Base-by-base conservation (phyloP, 257 asterid genomes). In the Schizonepeta tenuifolia region DNA sequence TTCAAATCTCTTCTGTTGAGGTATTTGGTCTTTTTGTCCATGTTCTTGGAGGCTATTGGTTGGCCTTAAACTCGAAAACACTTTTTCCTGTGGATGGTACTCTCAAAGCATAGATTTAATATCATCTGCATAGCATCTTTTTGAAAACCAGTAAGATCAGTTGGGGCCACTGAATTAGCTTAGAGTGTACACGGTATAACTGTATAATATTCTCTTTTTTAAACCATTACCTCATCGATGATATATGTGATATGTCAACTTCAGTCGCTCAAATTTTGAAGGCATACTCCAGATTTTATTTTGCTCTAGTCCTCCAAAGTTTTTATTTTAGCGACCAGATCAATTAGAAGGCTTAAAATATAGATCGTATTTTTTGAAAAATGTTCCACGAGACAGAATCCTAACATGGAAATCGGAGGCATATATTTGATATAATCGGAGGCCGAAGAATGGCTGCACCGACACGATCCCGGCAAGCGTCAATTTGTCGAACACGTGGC, bases 161-260 rank as follows among this genome's bases (percentile, higher is more conserved):
- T 60, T 53, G 44, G 38, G 69, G 72, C 51, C 31, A 6, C 3
- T 44, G 40, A 5, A 26, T 20, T 61, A 24, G 7, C 65, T 51
- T n/a, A 15, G 60, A 53, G 75, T 74, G 35, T 18, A 57, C 65
- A 53, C 67, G 75, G 66, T 53, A n/a, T n/a, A n/a, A n/a, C n/a
- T n/a, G n/a, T n/a, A 50, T 43, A 71, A 47, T 66, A 28, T 43
- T 33, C 24, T 47, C 38, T n/a, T n/a, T 38, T 4, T 33, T 35
- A 51, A 54, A 36, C 41, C 9, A 40, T 36, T 43, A 65, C 64
- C n/a, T 65, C 55, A 69, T 40, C 8, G n/a, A n/a, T n/a, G n/a
- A n/a, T n/a, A n/a, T n/a, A n/a, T n/a, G n/a, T n/a, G n/a, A 1
- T 70, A 9, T 58, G 53, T n/a, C 20, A 59, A 24, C 65, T 62